Conservation (phyloP, 2,329 filamentous ascomycete genomes). For the Pestalotiopsis sp. region DNA sequence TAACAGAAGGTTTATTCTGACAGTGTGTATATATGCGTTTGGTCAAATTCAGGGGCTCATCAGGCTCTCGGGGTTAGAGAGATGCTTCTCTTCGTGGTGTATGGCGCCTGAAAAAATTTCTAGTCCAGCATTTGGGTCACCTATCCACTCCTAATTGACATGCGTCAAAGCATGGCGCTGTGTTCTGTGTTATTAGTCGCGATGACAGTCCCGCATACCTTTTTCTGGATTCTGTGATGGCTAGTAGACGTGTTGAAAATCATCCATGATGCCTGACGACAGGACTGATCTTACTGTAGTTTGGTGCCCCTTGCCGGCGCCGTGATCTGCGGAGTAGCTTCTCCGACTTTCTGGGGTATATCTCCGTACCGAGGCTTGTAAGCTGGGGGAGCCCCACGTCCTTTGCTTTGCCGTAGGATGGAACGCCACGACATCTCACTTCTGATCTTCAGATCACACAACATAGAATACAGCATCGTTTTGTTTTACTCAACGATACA, state of each 20-base stretch:
- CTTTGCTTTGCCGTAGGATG: background rate
- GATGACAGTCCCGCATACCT: background rate
- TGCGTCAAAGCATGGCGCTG: background rate
- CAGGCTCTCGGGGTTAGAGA: background rate
- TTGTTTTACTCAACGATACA: background rate
- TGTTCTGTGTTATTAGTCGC: background rate
- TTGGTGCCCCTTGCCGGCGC: background rate
- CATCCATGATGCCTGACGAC: background rate
- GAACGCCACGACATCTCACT: background rate
- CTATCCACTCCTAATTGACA: background rate
- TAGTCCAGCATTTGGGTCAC: background rate
- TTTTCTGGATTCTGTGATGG: background rate
- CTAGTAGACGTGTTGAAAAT: background rate
- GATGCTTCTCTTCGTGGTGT: background rate
- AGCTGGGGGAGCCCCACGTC: background rate
- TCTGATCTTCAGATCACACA: background rate
- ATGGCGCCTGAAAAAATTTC: background rate
- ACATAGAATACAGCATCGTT: background rate
- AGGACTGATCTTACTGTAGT: background rate
- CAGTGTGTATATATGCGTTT: constrained; percentile 2
- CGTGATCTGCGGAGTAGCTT: background rate
- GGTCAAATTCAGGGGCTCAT: constrained; percentile 18
- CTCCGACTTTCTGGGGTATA: background rate
- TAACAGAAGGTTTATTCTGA: background rate
- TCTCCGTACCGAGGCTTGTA: constrained; percentile 1